A percentile compares a stretch with the other conserved stretches of the same genome.
These are phyloP conservation scores for Xerocomellus dryophilus DNA, from an alignment of 768 basidiomycete species.

Conservation along the genomic window DNA sequence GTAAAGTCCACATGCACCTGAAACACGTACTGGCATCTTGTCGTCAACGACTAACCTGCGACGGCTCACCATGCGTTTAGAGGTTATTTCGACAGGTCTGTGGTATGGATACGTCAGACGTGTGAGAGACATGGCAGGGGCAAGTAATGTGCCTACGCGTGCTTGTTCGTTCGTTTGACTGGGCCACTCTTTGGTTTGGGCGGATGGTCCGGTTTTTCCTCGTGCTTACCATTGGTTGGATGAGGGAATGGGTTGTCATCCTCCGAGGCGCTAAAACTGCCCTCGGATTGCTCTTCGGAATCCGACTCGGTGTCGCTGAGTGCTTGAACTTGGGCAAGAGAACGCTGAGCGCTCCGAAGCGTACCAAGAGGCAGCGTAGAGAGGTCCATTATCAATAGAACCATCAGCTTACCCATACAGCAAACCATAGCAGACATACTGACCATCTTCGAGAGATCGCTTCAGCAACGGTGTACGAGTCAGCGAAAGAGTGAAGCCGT, in stretches of 20 bases:
- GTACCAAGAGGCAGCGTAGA: slow-evolving; percentile 61
- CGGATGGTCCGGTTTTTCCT: slow-evolving; percentile 42
- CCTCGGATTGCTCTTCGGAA: slow-evolving; percentile 23
- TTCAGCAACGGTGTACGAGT: neutral
- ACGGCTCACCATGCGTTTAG: slow-evolving; percentile 81
- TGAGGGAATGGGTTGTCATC: slow-evolving; percentile 10
- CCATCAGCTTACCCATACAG: slow-evolving; percentile 6
- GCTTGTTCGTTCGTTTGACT: slow-evolving; percentile 68
- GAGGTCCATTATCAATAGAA: slow-evolving; percentile 41
- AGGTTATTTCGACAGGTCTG: slow-evolving; percentile 79
- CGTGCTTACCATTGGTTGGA: slow-evolving; percentile 28
- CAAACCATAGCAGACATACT: neutral
- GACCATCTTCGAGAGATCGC: slow-evolving; percentile 32
- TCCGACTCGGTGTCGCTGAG: slow-evolving; percentile 41
- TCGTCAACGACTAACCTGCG: slow-evolving; percentile 67
- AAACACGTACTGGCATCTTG: slow-evolving; percentile 52
- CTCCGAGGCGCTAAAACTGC: slow-evolving; percentile 1
- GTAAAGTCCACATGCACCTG: neutral
- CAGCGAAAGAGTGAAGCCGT: neutral
- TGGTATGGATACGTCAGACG: neutral
- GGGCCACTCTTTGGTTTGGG: slow-evolving; percentile 44
- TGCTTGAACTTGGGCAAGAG: slow-evolving; percentile 43
- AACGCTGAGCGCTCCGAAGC: slow-evolving; percentile 60
- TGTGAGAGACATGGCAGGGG: neutral
- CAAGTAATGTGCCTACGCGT: slow-evolving; percentile 65